Evolutionary conservation across 805 yeast species (phyloP).

Genomic region (Kazachstania martiniae): DNA sequence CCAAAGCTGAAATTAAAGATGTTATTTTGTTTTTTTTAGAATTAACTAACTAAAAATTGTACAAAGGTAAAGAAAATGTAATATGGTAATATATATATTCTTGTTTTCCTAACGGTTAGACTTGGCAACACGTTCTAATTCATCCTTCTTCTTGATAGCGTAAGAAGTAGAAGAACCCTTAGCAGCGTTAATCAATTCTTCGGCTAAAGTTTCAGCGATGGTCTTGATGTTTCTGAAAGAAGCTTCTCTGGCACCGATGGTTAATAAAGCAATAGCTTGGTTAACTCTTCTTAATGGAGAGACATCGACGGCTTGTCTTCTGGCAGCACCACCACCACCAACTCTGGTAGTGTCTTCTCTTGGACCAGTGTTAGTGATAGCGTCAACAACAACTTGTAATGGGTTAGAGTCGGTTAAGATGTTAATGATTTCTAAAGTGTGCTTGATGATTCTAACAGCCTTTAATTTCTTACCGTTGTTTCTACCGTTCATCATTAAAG

Average conservation of each 20-base stretch:
- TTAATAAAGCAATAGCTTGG: slow-evolving; percentile 96
- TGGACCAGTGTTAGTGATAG: slow-evolving; percentile 99
- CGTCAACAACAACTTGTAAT: slow-evolving; percentile 97
- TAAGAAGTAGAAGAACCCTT: slow-evolving; percentile 99
- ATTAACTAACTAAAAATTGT: not conserved
- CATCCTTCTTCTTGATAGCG: slow-evolving; percentile 99
- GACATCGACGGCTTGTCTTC: slow-evolving; percentile 99
- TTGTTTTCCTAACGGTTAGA: slow-evolving; percentile 92
- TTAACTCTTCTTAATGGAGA: slow-evolving; percentile 99
- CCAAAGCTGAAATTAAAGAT: no score
- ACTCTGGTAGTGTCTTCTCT: slow-evolving; percentile 99
- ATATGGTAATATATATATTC: not conserved
- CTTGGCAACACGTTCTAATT: slow-evolving; percentile 99
- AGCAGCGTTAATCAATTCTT: slow-evolving; percentile 99
- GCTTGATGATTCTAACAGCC: slow-evolving; percentile 99
- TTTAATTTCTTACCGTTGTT: slow-evolving; percentile 99
- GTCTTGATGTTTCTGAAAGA: slow-evolving; percentile 99
- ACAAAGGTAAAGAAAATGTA: not conserved
- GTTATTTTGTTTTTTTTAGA: no score
- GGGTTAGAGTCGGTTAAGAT: slow-evolving; percentile 99
- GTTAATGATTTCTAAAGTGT: slow-evolving; percentile 95
- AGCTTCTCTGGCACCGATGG: slow-evolving; percentile 99
- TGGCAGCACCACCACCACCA: slow-evolving; percentile 99
- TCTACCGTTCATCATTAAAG: slow-evolving; percentile 99
- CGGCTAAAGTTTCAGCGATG: slow-evolving; percentile 99